Evolutionary conservation across 352 stramenopile species (phyloP).

Genomic region (Peronospora belbahrii): DNA sequence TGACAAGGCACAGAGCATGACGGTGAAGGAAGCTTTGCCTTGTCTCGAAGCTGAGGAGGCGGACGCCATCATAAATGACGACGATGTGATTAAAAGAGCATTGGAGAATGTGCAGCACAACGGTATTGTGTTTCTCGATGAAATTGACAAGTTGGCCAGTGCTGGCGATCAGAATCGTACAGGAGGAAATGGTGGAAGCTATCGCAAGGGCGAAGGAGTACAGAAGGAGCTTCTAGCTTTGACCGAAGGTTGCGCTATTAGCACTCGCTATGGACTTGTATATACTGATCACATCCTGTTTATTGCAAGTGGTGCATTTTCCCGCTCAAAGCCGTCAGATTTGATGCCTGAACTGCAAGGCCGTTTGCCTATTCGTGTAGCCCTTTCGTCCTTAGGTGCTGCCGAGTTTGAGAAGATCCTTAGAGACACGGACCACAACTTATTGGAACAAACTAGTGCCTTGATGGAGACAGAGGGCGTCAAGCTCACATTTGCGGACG

Average conservation of each 20-base stretch:
- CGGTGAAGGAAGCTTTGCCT: slow-evolving; percentile 62
- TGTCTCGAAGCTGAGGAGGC: slow-evolving; percentile 68
- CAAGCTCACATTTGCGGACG: slow-evolving; percentile 90
- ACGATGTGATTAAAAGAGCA: slow-evolving; percentile 63
- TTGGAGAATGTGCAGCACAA: slow-evolving; percentile 92
- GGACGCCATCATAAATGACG: slow-evolving; percentile 65
- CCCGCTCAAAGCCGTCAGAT: slow-evolving; percentile 95
- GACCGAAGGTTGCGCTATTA: slow-evolving; percentile 94
- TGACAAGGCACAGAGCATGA: slow-evolving; percentile 51
- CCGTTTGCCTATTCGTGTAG: slow-evolving; percentile 96
- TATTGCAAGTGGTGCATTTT: slow-evolving; percentile 94
- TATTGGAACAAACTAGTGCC: slow-evolving; percentile 94
- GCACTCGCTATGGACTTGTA: slow-evolving; percentile 90
- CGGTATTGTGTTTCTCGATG: slow-evolving; percentile 99
- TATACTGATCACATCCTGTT: slow-evolving; percentile 99
- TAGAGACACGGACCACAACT: slow-evolving; percentile 92
- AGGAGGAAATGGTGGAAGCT: slow-evolving; percentile 71
- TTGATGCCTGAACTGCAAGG: slow-evolving; percentile 97
- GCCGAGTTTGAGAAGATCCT: slow-evolving; percentile 97
- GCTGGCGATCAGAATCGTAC: slow-evolving; percentile 71
- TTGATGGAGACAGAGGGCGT: slow-evolving; percentile 95
- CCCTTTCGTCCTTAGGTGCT: slow-evolving; percentile 94
- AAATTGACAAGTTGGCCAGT: slow-evolving; percentile 98
- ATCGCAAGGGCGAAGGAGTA: slow-evolving; percentile 92
- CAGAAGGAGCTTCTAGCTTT: slow-evolving; percentile 98